These are phyloP conservation scores for Psidium guajava DNA, from an alignment of 345 rosid genomes.

Conservation along the genomic window DNA sequence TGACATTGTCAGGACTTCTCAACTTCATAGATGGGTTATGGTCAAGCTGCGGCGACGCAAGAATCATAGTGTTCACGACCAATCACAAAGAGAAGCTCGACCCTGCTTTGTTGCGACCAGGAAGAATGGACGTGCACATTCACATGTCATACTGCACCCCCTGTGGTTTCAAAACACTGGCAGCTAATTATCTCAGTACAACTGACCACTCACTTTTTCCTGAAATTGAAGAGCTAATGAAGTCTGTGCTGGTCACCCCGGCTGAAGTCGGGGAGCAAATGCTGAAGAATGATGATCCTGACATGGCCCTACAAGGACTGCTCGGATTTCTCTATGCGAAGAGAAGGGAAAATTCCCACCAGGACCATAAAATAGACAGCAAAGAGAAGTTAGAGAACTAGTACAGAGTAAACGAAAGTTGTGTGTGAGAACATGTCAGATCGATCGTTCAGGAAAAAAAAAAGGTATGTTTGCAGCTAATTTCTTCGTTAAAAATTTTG, in stretches of 20 bases:
- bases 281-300: constrained; percentile 20
- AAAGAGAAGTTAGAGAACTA: neutral
- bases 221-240: constrained; percentile 20
- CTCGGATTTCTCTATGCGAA: constrained; percentile 14
- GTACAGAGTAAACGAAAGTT: neutral
- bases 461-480: neutral
- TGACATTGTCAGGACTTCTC: constrained; percentile 28
- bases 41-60: constrained; percentile 36
- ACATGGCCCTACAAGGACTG: constrained; percentile 6
- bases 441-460: neutral
- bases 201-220: constrained; percentile 12
- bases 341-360: constrained; percentile 1
- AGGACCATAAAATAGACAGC: neutral
- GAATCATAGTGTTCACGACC: constrained; percentile 35
- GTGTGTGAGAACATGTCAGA: neutral
- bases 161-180: constrained; percentile 18
- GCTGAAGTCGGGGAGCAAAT: constrained; percentile 50
- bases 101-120: constrained; percentile 26
- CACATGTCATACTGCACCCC: constrained; percentile 36
- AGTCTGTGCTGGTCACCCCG: constrained; percentile 23
- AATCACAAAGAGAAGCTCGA: constrained; percentile 35
- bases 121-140: constrained; percentile 46
- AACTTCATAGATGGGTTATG: constrained; percentile 42
- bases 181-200: constrained; percentile 23
- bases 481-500: neutral